Evolutionary conservation across 2,329 filamentous ascomycete genomes (phyloP).

Genomic region (Penicillium nordicum): DNA sequence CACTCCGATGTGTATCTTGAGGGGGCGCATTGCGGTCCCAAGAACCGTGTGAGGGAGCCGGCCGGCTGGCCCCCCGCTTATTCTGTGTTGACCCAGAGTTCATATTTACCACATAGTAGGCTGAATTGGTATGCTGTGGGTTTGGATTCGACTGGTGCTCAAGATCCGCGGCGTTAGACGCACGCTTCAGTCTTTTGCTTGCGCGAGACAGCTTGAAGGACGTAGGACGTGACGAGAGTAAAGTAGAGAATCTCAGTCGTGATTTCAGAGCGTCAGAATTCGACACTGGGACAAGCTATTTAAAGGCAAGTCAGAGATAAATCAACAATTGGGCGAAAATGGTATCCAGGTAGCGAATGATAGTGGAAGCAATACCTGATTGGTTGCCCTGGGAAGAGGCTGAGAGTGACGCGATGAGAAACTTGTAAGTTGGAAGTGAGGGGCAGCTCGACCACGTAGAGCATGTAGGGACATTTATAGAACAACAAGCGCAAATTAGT

Average conservation of each 20-base stretch:
- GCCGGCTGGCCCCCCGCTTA: neutral
- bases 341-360: neutral
- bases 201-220: constrained; percentile 14
- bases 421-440: neutral
- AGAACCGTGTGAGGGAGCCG: neutral
- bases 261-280: neutral
- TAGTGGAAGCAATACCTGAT: neutral
- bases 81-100: neutral
- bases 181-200: constrained; percentile 16
- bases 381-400: neutral
- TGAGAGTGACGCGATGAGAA: neutral
- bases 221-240: neutral
- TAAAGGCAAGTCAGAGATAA: neutral
- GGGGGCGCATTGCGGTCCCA: neutral
- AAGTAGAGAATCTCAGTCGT: neutral
- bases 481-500: neutral
- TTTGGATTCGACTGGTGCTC: neutral
- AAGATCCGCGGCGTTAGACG: constrained; percentile 1
- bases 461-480: neutral
- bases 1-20: neutral
- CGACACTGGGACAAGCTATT: neutral
- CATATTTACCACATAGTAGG: constrained; percentile 6
- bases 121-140: constrained; percentile 2
- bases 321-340: neutral
- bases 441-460: neutral